A percentile compares a stretch with the other conserved stretches of the same genome.
Evolutionary conservation across 164 flowering plant genomes (phyloP).

Genomic region (Tetrastigma voinierianum): DNA sequence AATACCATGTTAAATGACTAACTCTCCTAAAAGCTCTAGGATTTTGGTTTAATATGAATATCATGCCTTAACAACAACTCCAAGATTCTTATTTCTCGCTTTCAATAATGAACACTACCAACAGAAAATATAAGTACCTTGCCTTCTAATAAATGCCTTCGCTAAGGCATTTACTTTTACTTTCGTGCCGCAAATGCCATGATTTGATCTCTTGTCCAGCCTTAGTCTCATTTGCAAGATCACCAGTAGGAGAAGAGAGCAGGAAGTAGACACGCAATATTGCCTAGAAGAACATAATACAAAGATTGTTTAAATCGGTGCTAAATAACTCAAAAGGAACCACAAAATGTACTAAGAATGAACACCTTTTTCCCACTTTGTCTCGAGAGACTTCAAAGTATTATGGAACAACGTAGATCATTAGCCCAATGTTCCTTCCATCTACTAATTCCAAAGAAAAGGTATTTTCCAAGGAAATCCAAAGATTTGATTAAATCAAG

Average conservation of each 20-base stretch:
- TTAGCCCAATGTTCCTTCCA: slow-evolving; percentile 16
- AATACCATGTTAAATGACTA: no score
- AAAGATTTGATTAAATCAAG: slow-evolving; percentile 9
- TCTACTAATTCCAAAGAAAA: slow-evolving; percentile 11
- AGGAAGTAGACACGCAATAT: slow-evolving; percentile 34
- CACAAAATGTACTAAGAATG: not conserved
- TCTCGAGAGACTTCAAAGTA: slow-evolving; percentile 6
- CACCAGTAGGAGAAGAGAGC: slow-evolving; percentile 36
- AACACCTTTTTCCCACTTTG: slow-evolving; percentile 2
- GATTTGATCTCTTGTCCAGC: slow-evolving; percentile 31
- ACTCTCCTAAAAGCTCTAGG: no score
- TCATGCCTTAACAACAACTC: not conserved
- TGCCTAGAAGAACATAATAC: slow-evolving; percentile 12
- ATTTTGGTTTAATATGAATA: no score
- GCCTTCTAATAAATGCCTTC: no score
- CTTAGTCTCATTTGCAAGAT: slow-evolving; percentile 35
- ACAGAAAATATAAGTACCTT: no score
- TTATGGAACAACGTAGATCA: not conserved
- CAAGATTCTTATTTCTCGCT: slow-evolving; percentile 26
- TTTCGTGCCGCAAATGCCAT: slow-evolving; percentile 40
- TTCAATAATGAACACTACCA: no score
- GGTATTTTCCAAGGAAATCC: slow-evolving; percentile 9
- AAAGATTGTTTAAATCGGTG: no score
- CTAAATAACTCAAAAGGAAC: no score
- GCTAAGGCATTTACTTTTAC: slow-evolving; percentile 38